Conservation (phyloP, 352 stramenopile species). For the Proteromonas lacertae region DNA sequence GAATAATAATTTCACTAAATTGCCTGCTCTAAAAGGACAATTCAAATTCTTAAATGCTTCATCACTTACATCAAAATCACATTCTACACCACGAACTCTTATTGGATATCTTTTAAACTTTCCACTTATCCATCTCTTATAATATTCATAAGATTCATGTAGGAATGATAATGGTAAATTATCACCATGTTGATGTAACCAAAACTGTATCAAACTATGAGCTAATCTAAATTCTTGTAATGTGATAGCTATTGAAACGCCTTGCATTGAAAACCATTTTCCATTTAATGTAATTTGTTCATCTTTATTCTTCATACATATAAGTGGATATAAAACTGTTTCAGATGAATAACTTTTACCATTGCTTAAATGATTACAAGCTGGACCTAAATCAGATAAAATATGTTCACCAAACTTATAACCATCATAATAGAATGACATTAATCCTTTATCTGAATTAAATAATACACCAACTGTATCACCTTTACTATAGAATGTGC, state of each 20-base stretch:
- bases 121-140: no score
- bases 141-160: no score
- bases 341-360: conserved; percentile 12
- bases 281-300: conserved; percentile 70
- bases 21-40: no score
- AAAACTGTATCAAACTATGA: no score
- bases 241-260: conserved; percentile 14
- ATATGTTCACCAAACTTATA: conserved; percentile 97
- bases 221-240: no score
- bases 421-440: conserved; percentile 92
- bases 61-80: no score
- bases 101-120: no score
- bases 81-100: no score
- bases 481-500: conserved; percentile 11
- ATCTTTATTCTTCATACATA: conserved; percentile 64
- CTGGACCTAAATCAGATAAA: conserved; percentile 73
- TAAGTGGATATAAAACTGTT: conserved; percentile 71
- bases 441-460: conserved; percentile 79
- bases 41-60: no score
- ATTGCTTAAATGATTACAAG: conserved; percentile 49
- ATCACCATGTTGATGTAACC: no score
- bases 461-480: conserved; percentile 94
- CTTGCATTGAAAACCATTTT: conserved; percentile 57
- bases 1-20: conserved; percentile 57
- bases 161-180: no score